These are phyloP conservation scores for Globisporangium cylindrosporum DNA, from an alignment of 352 stramenopile genomes.

Conservation along the genomic window DNA sequence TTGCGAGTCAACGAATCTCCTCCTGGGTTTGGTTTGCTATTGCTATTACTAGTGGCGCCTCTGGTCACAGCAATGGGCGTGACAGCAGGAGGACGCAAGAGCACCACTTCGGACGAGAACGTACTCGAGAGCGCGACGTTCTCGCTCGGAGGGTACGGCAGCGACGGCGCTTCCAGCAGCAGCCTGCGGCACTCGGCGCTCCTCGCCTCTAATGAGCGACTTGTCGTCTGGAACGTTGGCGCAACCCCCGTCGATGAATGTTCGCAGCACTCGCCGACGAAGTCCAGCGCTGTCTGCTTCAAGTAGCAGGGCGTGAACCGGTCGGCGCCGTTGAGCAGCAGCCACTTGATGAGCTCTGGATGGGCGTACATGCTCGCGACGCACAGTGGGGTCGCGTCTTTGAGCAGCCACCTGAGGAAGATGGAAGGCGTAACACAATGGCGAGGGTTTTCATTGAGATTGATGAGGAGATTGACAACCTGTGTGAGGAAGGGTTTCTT, in stretches of 20 bases:
- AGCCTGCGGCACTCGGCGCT: conserved; percentile 42
- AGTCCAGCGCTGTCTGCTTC: conserved; percentile 39
- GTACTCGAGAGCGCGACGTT: conserved; percentile 35
- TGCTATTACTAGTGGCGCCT: neutral
- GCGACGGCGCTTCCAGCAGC: conserved; percentile 30
- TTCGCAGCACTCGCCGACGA: conserved; percentile 58
- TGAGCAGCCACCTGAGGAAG: conserved; percentile 53
- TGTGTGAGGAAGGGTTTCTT: neutral
- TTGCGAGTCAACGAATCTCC: neutral
- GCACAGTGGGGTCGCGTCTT: conserved; percentile 64
- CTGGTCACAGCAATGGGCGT: conserved; percentile 16
- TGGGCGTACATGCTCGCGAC: conserved; percentile 57
- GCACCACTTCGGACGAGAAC: conserved; percentile 39
- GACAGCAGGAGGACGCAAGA: conserved; percentile 23
- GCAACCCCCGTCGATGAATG: conserved; percentile 9
- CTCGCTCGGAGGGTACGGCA: conserved; percentile 28
- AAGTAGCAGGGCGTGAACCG: conserved; percentile 49
- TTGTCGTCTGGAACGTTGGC: neutral
- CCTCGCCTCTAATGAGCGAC: neutral
- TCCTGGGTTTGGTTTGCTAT: neutral
- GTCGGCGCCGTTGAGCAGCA: conserved; percentile 58
- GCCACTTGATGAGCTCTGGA: conserved; percentile 46
- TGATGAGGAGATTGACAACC: neutral
- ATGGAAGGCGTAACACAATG: neutral
- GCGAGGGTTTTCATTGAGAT: neutral